Evolutionary conservation across 441 rosid species (phyloP).

Genomic region (Gossypium davidsonii): DNA sequence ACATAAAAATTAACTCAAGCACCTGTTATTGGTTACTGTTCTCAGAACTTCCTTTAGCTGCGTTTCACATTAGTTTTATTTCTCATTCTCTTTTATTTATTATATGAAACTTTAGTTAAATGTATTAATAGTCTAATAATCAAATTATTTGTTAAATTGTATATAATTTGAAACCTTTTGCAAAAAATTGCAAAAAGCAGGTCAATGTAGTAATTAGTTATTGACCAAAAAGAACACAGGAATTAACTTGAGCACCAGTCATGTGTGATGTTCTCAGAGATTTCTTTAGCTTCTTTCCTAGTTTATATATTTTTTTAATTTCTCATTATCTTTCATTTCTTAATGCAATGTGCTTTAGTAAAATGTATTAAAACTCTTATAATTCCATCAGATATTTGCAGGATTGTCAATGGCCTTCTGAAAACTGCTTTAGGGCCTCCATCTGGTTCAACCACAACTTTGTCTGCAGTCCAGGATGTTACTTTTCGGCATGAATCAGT

Average conservation of each 20-base stretch:
- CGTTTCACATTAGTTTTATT: neutral
- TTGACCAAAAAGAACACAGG: neutral
- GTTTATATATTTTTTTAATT: neutral
- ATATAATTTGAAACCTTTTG: neutral
- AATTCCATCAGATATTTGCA: conserved; percentile 95
- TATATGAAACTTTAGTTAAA: neutral
- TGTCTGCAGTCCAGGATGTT: conserved; percentile 79
- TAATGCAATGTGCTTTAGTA: conserved; percentile 18
- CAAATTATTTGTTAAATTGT: neutral
- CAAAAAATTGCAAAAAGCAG: neutral
- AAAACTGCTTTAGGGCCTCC: conserved; percentile 98
- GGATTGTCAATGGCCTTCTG: conserved; percentile 95
- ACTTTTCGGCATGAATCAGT: conserved; percentile 96
- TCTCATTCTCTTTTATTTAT: neutral
- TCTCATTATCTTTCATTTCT: conserved; percentile 4
- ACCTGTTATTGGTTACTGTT: neutral
- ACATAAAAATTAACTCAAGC: neutral
- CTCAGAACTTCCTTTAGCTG: neutral
- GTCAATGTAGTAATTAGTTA: neutral
- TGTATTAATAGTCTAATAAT: neutral
- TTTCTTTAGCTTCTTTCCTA: neutral
- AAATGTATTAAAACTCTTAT: conserved; percentile 79
- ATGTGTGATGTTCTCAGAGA: conserved; percentile 1
- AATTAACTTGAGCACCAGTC: neutral
- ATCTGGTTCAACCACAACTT: conserved; percentile 79